Conservation (phyloP, 352 stramenopile species). For the Phytophthora aleatoria region DNA sequence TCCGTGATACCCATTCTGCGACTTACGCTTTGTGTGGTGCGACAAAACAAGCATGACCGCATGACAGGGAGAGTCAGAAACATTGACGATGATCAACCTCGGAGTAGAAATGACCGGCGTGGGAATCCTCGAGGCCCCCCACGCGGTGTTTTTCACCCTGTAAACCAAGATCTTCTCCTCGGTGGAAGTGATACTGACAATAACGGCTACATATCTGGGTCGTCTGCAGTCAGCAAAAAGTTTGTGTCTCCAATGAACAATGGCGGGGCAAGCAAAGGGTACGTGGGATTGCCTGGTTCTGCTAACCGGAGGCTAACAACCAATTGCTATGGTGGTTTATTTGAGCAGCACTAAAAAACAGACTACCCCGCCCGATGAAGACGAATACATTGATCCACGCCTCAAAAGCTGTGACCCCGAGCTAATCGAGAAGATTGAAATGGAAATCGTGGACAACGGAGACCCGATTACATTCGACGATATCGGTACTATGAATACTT, state of each 20-base stretch:
- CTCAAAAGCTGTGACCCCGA: constrained; percentile 95
- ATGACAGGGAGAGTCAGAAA: constrained; percentile 47
- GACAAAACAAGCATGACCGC: constrained; percentile 40
- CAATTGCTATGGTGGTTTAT: not conserved
- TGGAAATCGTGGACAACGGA: constrained; percentile 96
- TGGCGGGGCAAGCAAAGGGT: constrained; percentile 24
- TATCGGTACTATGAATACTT: constrained; percentile 77
- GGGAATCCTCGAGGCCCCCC: constrained; percentile 39
- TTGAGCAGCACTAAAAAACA: constrained; percentile 25
- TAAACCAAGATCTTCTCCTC: constrained; percentile 76
- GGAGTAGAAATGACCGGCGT: constrained; percentile 16
- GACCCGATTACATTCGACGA: constrained; percentile 96
- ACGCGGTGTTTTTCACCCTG: constrained; percentile 66
- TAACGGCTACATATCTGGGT: constrained; percentile 31
- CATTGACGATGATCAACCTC: constrained; percentile 39
- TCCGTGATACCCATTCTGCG: not conserved
- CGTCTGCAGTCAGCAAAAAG: constrained; percentile 64
- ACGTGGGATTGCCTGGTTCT: not conserved
- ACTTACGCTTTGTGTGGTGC: not conserved
- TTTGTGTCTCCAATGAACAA: constrained; percentile 70
- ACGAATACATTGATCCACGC: constrained; percentile 93
- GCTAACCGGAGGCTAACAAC: constrained; percentile 7
- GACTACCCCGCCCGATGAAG: constrained; percentile 27
- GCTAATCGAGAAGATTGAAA: constrained; percentile 96
- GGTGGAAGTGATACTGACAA: constrained; percentile 36